Conservation (phyloP, 2,329 filamentous ascomycete species). For the Aureobasidium lini region DNA sequence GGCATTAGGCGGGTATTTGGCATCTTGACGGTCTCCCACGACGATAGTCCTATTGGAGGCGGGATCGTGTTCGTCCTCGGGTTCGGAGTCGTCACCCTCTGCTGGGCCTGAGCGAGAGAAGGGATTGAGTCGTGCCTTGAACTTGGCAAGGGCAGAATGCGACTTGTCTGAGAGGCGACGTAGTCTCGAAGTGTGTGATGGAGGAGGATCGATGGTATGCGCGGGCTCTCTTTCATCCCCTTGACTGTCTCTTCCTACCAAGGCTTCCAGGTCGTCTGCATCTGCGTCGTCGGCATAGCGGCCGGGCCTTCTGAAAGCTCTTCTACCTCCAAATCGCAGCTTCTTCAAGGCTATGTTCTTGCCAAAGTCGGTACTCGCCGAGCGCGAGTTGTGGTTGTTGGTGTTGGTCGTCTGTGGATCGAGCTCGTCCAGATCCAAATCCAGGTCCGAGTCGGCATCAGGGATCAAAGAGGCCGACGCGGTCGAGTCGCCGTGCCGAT, state of each 20-base stretch:
- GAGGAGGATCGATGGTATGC: background rate
- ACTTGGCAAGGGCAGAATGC: slow-evolving; percentile 8
- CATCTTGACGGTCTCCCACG: slow-evolving; percentile 65
- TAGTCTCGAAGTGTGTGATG: background rate
- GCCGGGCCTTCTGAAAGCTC: slow-evolving; percentile 19
- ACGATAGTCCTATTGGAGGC: slow-evolving; percentile 66
- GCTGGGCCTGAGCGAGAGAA: slow-evolving; percentile 20
- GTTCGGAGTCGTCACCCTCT: slow-evolving; percentile 15
- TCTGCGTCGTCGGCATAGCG: slow-evolving; percentile 45
- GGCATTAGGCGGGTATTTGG: slow-evolving; percentile 79
- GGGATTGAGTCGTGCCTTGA: slow-evolving; percentile 20
- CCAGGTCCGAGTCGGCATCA: slow-evolving; percentile 56
- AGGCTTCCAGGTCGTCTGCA: slow-evolving; percentile 57
- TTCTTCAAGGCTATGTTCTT: slow-evolving; percentile 63
- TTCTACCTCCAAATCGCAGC: slow-evolving; percentile 42
- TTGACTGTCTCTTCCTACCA: slow-evolving; percentile 49
- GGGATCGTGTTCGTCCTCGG: slow-evolving; percentile 45
- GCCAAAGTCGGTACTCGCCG: slow-evolving; percentile 33
- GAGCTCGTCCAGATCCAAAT: slow-evolving; percentile 71
- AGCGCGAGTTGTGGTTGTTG: slow-evolving; percentile 25
- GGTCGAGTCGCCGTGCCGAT: slow-evolving; percentile 39
- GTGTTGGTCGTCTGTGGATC: slow-evolving; percentile 48
- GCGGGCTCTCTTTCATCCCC: slow-evolving; percentile 31
- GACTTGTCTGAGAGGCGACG: slow-evolving; percentile 6
- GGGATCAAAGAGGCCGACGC: slow-evolving; percentile 24